phyloP scores from a whole-genome alignment of 2,329 filamentous ascomycete species.

The Fusarium sp. region DNA sequence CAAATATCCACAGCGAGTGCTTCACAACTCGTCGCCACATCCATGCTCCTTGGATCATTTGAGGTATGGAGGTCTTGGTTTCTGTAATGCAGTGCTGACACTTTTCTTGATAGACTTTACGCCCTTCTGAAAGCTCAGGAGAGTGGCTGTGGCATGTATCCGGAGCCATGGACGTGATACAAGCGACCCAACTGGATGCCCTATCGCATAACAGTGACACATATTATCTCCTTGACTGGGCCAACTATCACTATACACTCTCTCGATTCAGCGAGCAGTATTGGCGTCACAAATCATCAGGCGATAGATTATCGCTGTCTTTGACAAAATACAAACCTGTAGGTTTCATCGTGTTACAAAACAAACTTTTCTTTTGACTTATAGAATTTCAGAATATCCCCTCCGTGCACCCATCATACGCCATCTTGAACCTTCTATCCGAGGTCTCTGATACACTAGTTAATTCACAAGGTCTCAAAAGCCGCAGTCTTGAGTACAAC shows the following conservation, averaged over 20 bases:
- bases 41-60: constrained; percentile 41
- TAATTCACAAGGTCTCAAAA: constrained; percentile 30
- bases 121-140: constrained; percentile 33
- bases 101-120: constrained; percentile 4
- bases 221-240: constrained; percentile 36
- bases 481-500: constrained; percentile 17
- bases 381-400: background rate
- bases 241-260: constrained; percentile 38
- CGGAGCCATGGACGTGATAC: constrained; percentile 38
- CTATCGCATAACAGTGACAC: background rate
- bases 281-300: constrained; percentile 20
- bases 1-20: constrained; percentile 2
- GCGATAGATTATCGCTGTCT: background rate
- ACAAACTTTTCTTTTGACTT: fast-evolving
- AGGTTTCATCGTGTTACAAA: background rate
- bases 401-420: constrained; percentile 22
- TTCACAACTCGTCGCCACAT: constrained; percentile 39
- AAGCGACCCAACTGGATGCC: constrained; percentile 13
- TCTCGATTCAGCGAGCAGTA: constrained; percentile 40
- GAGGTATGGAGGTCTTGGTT: constrained; percentile 19
- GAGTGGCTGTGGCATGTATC: constrained; percentile 41
- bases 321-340: constrained; percentile 19
- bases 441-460: constrained; percentile 25
- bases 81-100: background rate
- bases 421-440: constrained; percentile 34